These are phyloP conservation scores for Aspergillus tanneri DNA, from an alignment of 2,329 filamentous ascomycete genomes.

Conservation along the genomic window DNA sequence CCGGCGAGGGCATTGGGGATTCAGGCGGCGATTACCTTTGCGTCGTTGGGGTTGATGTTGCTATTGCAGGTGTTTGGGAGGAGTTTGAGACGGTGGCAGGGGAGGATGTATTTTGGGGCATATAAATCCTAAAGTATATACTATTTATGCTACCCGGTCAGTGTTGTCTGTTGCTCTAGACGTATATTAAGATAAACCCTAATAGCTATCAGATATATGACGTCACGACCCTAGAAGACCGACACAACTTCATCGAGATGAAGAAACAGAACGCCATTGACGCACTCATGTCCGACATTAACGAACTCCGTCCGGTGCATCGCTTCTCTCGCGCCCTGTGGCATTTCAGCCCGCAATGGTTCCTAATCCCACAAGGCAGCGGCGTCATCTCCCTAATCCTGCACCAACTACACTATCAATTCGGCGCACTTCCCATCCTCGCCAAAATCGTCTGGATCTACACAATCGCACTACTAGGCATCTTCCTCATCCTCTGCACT, in stretches of 20 bases:
- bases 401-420: constrained; percentile 43
- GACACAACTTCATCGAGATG: no score
- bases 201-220: no score
- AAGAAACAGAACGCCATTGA: no score
- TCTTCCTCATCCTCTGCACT: constrained; percentile 32
- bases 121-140: no score
- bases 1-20: constrained; percentile 47
- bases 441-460: constrained; percentile 42
- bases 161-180: no score
- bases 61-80: no score
- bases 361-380: constrained; percentile 42
- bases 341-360: constrained; percentile 39
- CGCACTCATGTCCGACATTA: neutral
- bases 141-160: no score
- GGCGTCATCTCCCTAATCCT: constrained; percentile 39
- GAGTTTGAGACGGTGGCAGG: constrained; percentile 37
- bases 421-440: constrained; percentile 37
- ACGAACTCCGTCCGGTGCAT: neutral
- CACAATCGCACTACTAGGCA: constrained; percentile 34
- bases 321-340: constrained; percentile 25
- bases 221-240: no score
- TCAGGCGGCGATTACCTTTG: constrained; percentile 44
- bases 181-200: no score
- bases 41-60: constrained; percentile 35
- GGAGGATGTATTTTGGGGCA: constrained; percentile 25